Conservation (phyloP, 1,139 yeast genomes). For the Debaryomyces psychrophilus region DNA sequence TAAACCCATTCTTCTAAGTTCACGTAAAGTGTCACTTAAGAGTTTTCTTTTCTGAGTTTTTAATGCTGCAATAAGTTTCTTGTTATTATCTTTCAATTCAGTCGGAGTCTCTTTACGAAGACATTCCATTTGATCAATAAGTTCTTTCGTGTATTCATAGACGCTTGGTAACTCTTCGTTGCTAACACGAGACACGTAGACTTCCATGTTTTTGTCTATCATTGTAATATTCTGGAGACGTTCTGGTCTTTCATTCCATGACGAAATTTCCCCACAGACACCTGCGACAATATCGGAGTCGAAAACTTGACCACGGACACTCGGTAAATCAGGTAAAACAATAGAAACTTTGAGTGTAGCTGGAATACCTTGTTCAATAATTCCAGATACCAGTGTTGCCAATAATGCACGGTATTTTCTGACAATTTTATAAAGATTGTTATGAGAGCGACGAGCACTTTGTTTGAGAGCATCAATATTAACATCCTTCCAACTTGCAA, state of each 20-base stretch:
- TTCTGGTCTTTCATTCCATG: slow-evolving; percentile 60
- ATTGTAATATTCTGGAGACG: slow-evolving; percentile 53
- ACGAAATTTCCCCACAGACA: slow-evolving; percentile 29
- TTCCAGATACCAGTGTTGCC: slow-evolving; percentile 51
- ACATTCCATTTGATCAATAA: slow-evolving; percentile 60
- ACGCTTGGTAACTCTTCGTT: slow-evolving; percentile 41
- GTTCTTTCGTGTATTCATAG: slow-evolving; percentile 55
- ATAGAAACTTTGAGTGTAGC: slow-evolving; percentile 18
- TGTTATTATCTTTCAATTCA: slow-evolving; percentile 68
- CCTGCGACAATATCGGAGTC: slow-evolving; percentile 18
- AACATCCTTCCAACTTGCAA: slow-evolving; percentile 98
- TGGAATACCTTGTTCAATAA: slow-evolving; percentile 66
- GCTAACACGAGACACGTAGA: slow-evolving; percentile 45
- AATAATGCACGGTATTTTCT: slow-evolving; percentile 77
- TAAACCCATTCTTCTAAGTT: slow-evolving; percentile 74
- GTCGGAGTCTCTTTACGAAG: slow-evolving; percentile 79
- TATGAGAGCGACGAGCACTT: slow-evolving; percentile 88
- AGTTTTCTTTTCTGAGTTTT: slow-evolving; percentile 79
- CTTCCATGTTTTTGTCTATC: slow-evolving; percentile 59
- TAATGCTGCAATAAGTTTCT: slow-evolving; percentile 71
- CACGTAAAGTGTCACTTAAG: slow-evolving; percentile 75
- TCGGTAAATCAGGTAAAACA: slow-evolving; percentile 17
- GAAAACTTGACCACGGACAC: slow-evolving; percentile 19
- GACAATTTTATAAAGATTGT: slow-evolving; percentile 77
- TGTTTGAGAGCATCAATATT: slow-evolving; percentile 92